Evolutionary conservation across 75 land plant species (phyloP).

Genomic region (Pinus tabuliformis): DNA sequence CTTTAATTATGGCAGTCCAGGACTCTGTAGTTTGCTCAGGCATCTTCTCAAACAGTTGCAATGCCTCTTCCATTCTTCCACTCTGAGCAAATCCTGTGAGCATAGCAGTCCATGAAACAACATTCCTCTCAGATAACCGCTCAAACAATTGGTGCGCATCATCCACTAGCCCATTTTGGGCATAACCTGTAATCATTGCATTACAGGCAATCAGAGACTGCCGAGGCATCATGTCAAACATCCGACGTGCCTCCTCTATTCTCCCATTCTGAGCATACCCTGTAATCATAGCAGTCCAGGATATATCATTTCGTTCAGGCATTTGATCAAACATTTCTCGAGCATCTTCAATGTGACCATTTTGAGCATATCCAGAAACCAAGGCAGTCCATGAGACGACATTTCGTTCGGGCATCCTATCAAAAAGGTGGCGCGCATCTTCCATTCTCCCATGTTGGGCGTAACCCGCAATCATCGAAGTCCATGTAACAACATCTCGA

Average conservation of each 20-base stretch:
- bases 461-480: slow-evolving; percentile 51
- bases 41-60: slow-evolving; percentile 6
- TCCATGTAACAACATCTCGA: slow-evolving; percentile 55
- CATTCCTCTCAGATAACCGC: slow-evolving; percentile 30
- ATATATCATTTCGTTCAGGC: neutral
- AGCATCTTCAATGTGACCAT: neutral
- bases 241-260: neutral
- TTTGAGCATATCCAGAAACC: slow-evolving; percentile 22
- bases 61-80: slow-evolving; percentile 16
- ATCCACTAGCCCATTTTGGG: slow-evolving; percentile 14
- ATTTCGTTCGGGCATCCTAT: slow-evolving; percentile 18
- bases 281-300: neutral
- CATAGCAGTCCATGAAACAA: slow-evolving; percentile 55
- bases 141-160: slow-evolving; percentile 41
- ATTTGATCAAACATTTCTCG: neutral
- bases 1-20: slow-evolving; percentile 14
- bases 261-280: slow-evolving; percentile 1
- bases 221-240: neutral
- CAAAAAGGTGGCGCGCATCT: slow-evolving; percentile 36
- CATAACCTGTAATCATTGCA: slow-evolving; percentile 17
- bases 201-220: neutral
- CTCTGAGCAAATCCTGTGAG: slow-evolving; percentile 34
- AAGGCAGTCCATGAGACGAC: slow-evolving; percentile 46
- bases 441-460: slow-evolving; percentile 32
- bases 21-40: slow-evolving; percentile 7